Percentiles rank a stretch among this genome's conserved stretches.
Conservation (phyloP, 805 yeast species). For the Groenewaldozyma tartarivorans region DNA sequence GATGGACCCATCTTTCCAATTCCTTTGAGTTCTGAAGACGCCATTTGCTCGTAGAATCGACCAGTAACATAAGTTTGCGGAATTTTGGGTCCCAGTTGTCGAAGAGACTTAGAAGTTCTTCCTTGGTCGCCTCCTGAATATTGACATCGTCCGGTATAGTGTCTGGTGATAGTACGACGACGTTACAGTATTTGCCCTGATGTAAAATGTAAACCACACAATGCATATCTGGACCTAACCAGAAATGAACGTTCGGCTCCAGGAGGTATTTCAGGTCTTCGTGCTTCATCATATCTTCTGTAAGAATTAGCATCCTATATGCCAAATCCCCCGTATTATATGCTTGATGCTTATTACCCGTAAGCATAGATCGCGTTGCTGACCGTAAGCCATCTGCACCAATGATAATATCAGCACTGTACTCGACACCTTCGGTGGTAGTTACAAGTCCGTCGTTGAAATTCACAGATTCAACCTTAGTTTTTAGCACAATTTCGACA, state of each 20-base stretch:
- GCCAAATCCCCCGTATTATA: slow-evolving; percentile 9
- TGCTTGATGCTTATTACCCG: slow-evolving; percentile 9
- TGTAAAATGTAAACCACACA: slow-evolving; percentile 8
- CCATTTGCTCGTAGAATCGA: no score
- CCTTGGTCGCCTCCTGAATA: no score
- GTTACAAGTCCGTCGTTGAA: slow-evolving; percentile 16
- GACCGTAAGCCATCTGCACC: slow-evolving; percentile 27
- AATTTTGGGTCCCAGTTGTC: no score
- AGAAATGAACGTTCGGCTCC: slow-evolving; percentile 6
- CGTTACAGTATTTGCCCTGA: no score
- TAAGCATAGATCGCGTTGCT: slow-evolving; percentile 16
- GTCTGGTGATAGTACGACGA: no score
- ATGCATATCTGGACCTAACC: slow-evolving; percentile 9
- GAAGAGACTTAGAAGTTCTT: no score
- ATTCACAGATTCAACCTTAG: slow-evolving; percentile 17
- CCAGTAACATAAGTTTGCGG: no score
- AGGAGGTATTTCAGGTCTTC: neutral
- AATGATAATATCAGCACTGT: slow-evolving; percentile 21
- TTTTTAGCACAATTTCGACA: slow-evolving; percentile 15
- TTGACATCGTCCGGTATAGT: no score
- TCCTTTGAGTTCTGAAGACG: no score
- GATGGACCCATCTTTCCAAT: no score
- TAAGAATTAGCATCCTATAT: slow-evolving; percentile 7
- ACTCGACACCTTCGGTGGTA: slow-evolving; percentile 16
- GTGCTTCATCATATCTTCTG: neutral